Evolutionary conservation across 257 asterid genomes (phyloP).

Genomic region (Solanum pinnatisectum): DNA sequence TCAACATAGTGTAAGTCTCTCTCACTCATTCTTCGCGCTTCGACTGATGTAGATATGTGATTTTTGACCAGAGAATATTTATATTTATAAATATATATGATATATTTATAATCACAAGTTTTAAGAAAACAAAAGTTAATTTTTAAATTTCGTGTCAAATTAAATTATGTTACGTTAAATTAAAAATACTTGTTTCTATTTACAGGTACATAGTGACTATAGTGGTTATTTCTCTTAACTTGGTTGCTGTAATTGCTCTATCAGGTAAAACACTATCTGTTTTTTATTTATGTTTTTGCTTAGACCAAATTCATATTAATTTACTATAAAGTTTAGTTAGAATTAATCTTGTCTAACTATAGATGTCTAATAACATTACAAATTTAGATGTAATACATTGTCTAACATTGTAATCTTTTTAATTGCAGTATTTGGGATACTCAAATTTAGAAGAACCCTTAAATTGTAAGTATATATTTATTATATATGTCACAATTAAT

Average conservation of each 20-base stretch:
- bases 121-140: too few relatives aligned
- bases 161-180: too few relatives aligned
- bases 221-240: conserved; percentile 32
- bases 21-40: not conserved
- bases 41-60: not conserved
- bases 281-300: not conserved
- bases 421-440: conserved; percentile 31
- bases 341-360: too few relatives aligned
- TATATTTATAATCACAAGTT: too few relatives aligned
- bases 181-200: not conserved
- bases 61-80: not conserved
- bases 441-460: conserved; percentile 19
- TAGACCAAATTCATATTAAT: not conserved
- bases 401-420: not conserved
- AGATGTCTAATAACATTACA: too few relatives aligned
- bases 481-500: not conserved
- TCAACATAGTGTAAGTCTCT: conserved; percentile 34
- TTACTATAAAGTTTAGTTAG: not conserved
- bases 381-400: not conserved
- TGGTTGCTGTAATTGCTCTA: conserved; percentile 41
- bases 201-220: conserved; percentile 33
- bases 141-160: too few relatives aligned
- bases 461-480: conserved; percentile 18
- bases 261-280: conserved; percentile 29
- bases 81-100: too few relatives aligned